A percentile compares a stretch with the other conserved stretches of the same genome.
These are phyloP conservation scores for Ambrosiella beaveri DNA, from an alignment of 2,329 filamentous ascomycete genomes.

Conservation along the genomic window DNA sequence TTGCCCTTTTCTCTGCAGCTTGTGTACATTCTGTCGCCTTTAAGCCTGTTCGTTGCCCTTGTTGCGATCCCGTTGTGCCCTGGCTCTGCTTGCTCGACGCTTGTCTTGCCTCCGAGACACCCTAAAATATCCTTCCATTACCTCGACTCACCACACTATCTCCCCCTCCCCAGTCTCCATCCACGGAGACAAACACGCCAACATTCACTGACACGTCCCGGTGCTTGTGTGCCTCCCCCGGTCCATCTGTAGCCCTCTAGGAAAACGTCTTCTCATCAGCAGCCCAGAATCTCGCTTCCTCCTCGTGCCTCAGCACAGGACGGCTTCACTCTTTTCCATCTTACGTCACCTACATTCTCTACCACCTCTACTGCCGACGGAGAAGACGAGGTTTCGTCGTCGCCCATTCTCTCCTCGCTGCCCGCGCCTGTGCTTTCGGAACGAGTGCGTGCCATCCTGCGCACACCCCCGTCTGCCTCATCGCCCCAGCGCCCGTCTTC, in stretches of 20 bases:
- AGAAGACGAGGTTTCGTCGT: slow-evolving; percentile 30
- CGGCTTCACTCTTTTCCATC: slow-evolving; percentile 26
- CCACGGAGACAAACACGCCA: background rate
- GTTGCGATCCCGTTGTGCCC: background rate
- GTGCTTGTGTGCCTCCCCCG: slow-evolving; percentile 6
- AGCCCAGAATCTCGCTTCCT: slow-evolving; percentile 29
- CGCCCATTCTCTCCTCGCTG: slow-evolving; percentile 40
- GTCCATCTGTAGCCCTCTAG: slow-evolving; percentile 17
- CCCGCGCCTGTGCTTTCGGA: slow-evolving; percentile 40
- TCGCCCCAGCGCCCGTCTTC: background rate
- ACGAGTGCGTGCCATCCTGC: slow-evolving; percentile 35
- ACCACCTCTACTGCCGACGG: slow-evolving; percentile 44
- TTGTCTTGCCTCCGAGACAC: background rate
- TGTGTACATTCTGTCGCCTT: background rate
- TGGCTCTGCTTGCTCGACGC: background rate
- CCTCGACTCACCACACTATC: too few relatives aligned
- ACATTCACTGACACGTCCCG: background rate
- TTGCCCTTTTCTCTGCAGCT: slow-evolving; percentile 6
- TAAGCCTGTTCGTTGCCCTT: slow-evolving; percentile 1
- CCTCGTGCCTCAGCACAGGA: slow-evolving; percentile 47
- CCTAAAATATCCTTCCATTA: background rate
- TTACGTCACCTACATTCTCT: slow-evolving; percentile 41
- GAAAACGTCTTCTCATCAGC: slow-evolving; percentile 37
- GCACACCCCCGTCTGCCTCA: slow-evolving; percentile 29
- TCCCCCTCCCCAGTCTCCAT: background rate